Evolutionary conservation across 805 yeast genomes (phyloP), one percentile per base, ranked within the genome.

Genomic region (Candida khao-thaluensis): DNA sequence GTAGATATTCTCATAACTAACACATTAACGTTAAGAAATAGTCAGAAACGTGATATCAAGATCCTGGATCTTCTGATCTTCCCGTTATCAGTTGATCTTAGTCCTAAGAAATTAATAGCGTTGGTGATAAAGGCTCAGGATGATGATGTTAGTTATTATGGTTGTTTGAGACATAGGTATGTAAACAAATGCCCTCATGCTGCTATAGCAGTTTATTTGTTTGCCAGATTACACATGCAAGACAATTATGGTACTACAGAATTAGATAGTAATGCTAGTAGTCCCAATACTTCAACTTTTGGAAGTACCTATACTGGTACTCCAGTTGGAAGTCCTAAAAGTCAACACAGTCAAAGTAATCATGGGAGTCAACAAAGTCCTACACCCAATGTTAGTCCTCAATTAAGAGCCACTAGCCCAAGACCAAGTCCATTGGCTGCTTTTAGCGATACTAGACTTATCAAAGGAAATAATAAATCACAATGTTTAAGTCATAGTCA

Each of bases 141-240:
- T 14, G 39, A 41, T 3, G 24, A 17, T 12, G 31, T 30, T 4
- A 25, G 35, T 21, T 53, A 34, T 35, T 43, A 44, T 35, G 62
- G 54, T 2, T 49, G 59, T 37, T 41, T 58, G 21, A 39, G 63
- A 28, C 47, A 53, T 35, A 50, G 44, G 37, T 36, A 50, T 42
- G 50, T 58, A 11, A 61, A 59, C 40, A 43, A 48, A 16, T 61
- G 66, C 40, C 57, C 57, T 6, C 59, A 53, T 30, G 50, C 55
- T 6, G 53, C 58, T 2, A 36, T 61, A n/a, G 47, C 62, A 3
- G 42, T 52, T 8, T 61, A 61, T 37, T 48, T 61, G 17, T 61
- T 60, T 31, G 43, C 51, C 17, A 35, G 65, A 20, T 57, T 58
- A 30, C 66, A 61, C 37, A 44, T 60, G 5, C 53, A 57, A 2